These are phyloP conservation scores for Trypanosomatidae sp. DNA, from an alignment of 208 protist genomes.

Conservation along the genomic window DNA sequence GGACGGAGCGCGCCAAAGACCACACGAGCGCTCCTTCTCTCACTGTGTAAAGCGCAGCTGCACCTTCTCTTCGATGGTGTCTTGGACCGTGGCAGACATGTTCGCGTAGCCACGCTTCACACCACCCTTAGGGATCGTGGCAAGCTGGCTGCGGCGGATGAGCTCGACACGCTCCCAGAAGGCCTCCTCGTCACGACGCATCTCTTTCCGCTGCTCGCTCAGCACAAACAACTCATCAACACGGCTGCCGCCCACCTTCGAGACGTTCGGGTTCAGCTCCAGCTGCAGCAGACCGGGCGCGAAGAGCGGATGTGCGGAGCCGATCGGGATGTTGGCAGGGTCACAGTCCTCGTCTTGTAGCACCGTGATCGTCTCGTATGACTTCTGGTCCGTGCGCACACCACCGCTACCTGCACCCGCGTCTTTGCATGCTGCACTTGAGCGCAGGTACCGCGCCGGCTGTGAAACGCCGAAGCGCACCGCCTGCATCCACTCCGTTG, in stretches of 20 bases:
- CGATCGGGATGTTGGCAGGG: slow-evolving; percentile 60
- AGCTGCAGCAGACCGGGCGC: slow-evolving; percentile 68
- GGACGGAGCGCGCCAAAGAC: neutral
- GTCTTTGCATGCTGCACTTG: neutral
- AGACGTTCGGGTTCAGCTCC: slow-evolving; percentile 30
- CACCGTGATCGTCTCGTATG: slow-evolving; percentile 16
- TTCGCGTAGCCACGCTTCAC: slow-evolving; percentile 72
- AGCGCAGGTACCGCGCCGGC: slow-evolving; percentile 15
- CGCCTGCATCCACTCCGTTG: slow-evolving; percentile 81
- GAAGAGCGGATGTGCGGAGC: slow-evolving; percentile 69
- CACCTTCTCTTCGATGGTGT: slow-evolving; percentile 77
- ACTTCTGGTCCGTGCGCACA: neutral
- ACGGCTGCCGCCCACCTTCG: slow-evolving; percentile 11
- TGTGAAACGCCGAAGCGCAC: slow-evolving; percentile 61
- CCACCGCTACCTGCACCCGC: neutral
- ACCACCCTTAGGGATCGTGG: slow-evolving; percentile 50
- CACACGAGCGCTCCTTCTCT: neutral
- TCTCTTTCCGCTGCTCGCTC: slow-evolving; percentile 71
- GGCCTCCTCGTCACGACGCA: slow-evolving; percentile 70
- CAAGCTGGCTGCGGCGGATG: slow-evolving; percentile 76
- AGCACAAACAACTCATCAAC: slow-evolving; percentile 43
- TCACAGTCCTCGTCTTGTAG: slow-evolving; percentile 50
- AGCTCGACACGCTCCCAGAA: slow-evolving; percentile 90
- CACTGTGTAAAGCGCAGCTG: slow-evolving; percentile 80
- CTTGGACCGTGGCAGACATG: slow-evolving; percentile 39